Evolutionary conservation across 345 rosid genomes (phyloP), one percentile per base, ranked within the genome.

Genomic region (Eutrema heterophyllum): DNA sequence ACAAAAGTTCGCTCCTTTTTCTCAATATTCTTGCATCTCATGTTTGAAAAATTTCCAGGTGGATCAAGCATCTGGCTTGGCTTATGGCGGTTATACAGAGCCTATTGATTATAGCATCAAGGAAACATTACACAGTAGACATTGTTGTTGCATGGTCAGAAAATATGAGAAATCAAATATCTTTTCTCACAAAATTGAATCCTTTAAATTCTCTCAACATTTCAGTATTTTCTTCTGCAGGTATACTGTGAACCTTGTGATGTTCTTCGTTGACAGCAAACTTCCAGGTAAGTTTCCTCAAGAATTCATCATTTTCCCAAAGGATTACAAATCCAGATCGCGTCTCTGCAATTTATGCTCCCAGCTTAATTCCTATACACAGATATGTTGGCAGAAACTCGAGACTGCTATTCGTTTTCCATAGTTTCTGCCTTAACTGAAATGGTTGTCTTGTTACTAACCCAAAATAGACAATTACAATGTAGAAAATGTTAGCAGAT

Each of bases 61-160:
- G 73, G 77, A 73, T 92, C 64, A 90, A 87, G 85, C 89, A 84
- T 24, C 66, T 84, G 52, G 91, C 89, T 67, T 90, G 96, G 97
- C 62, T 86, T 53, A 58, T 92, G 60, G 95, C 93, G 1, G 82
- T 88, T 61, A 64, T 74, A 73, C 95, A 88, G 80, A 90, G 96
- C 86, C 60, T 92, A n/a, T 65, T 92, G 75, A 92, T 90, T 72
- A 68, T 92, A 79, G 98, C 98, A 45, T 92, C 95, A 50, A 86
- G 89, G 80, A 89, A 92, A 75, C 93, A 89, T 82, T 89, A 92
- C 79, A 85, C 96, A 0, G 97, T 90, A 24, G 98, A 92, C 69
- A 67, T 88, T 55, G 89, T 87, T 65, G 93, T 92, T 79, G 95
- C 95, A 59, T 92, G 98, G 96, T 92, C 78, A 67, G 76, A 18